Conservation (phyloP, 257 asterid genomes). For the Voacanga thouarsii region DNA sequence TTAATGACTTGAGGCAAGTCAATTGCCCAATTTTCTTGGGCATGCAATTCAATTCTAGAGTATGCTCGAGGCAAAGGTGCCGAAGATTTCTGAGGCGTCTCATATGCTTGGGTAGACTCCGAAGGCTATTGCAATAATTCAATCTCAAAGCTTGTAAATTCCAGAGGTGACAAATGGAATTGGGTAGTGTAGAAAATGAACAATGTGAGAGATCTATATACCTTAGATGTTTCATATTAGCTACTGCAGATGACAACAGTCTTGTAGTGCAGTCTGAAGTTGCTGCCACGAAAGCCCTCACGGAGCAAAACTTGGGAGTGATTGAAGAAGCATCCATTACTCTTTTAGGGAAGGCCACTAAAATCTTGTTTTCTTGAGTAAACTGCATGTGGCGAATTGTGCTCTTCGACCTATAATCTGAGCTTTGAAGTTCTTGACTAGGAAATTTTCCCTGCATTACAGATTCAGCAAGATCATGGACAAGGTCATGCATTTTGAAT, state of each 20-base stretch:
- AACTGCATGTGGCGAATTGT: too few relatives aligned
- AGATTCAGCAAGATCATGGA: too few relatives aligned
- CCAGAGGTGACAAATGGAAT: constrained; percentile 14
- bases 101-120: constrained; percentile 25
- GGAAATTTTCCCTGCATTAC: too few relatives aligned
- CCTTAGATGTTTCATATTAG: constrained; percentile 29
- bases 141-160: constrained; percentile 32
- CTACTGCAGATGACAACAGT: constrained; percentile 13
- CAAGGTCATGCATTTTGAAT: too few relatives aligned
- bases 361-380: too few relatives aligned
- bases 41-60: constrained; percentile 15
- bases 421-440: too few relatives aligned
- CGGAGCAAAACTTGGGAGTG: too few relatives aligned
- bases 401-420: too few relatives aligned
- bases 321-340: too few relatives aligned
- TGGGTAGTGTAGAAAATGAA: neutral
- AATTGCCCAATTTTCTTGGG: constrained; percentile 26
- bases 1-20: constrained; percentile 24
- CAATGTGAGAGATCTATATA: constrained; percentile 20
- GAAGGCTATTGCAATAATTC: constrained; percentile 8
- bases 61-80: neutral
- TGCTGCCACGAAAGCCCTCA: too few relatives aligned
- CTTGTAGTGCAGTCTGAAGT: too few relatives aligned
- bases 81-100: neutral
- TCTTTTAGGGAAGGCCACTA: too few relatives aligned